phyloP scores from a whole-genome alignment of 805 yeast species.

The Ogataea dorogensis region DNA sequence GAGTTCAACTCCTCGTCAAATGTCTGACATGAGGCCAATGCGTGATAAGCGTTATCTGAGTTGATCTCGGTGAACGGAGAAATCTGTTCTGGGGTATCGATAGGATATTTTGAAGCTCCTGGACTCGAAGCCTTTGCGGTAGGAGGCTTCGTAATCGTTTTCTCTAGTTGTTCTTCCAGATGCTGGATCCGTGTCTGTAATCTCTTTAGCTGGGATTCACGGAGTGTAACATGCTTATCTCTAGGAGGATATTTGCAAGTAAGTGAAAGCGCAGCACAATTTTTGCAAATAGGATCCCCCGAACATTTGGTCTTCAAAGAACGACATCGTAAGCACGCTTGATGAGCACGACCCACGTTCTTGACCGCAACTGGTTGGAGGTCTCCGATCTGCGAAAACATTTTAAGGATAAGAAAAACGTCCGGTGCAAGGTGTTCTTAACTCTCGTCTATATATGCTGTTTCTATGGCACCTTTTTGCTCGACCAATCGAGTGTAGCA shows the following conservation, averaged over 20 bases:
- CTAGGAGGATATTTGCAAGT: slow-evolving; percentile 19
- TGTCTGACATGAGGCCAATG: slow-evolving; percentile 13
- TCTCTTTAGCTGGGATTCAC: slow-evolving; percentile 13
- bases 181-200: slow-evolving; percentile 18
- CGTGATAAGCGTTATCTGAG: slow-evolving; percentile 4
- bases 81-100: slow-evolving; percentile 6
- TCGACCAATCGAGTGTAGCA: slow-evolving; percentile 28
- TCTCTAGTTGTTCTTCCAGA: too few relatives aligned
- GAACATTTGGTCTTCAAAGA: slow-evolving; percentile 48
- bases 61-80: background rate
- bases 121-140: too few relatives aligned
- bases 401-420: background rate
- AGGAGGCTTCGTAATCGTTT: too few relatives aligned
- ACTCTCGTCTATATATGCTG: slow-evolving; percentile 29
- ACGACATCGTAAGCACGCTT: slow-evolving; percentile 48
- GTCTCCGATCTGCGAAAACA: background rate
- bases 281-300: slow-evolving; percentile 30
- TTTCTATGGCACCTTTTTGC: slow-evolving; percentile 29
- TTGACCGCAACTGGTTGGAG: slow-evolving; percentile 20
- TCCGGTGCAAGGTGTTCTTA: too few relatives aligned
- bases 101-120: background rate
- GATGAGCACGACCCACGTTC: slow-evolving; percentile 21
- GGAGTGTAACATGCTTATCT: slow-evolving; percentile 22
- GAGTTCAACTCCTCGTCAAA: slow-evolving; percentile 17
- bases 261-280: slow-evolving; percentile 15